Evolutionary conservation across 768 basidiomycete species (phyloP), one percentile per base, ranked within the genome.

Genomic region (Phaeolepiota aurea): DNA sequence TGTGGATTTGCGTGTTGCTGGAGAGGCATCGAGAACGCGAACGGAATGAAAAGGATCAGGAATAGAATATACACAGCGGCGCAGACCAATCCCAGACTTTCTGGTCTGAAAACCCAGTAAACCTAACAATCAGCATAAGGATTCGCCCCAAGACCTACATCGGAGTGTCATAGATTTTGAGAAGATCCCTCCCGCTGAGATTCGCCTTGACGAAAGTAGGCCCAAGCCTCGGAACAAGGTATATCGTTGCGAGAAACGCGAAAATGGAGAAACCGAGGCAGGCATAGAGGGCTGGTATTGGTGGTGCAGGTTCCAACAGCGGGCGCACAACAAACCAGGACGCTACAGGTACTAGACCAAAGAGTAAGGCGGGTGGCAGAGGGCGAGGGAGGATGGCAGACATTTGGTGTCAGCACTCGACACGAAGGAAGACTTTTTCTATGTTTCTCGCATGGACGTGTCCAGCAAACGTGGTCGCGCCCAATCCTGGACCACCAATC

Each of bases 41-140:
- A 93, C 0, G 94, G 94, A 43, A 96, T 94, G 54, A 98, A 99
- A 3, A 96, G 68, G 43, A 90, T 87, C 47, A 99, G 65, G 31
- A 84, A 63, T 31, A 88, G 72, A 43, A 96, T 84, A 56, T 98
- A 98, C 41, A 93, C 72, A 2, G 82, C 75, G 1, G 94, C 92
- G 53, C 84, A 88, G 37, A 96, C 82, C 44, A 97, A 79, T 10
- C 94, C 94, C 52, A 85, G 77, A 48, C 89, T 90, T 66, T 99
- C 96, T 32, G 96, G 93, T 57, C 93, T 98, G 43, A n/a, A 41
- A 19, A 40, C 19, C 18, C 34, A n/a, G n/a, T n/a, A n/a, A n/a
- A 31, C 14, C 14, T 31, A 9, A 31, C 25, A 19, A 39, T 28
- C 44, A 16, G 14, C 16, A 31, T 31, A 14, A 31, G 28, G 14